These are phyloP conservation scores for Geranomyces michiganensis DNA, from an alignment of 192 early-diverging fungal genomes.

Conservation along the genomic window DNA sequence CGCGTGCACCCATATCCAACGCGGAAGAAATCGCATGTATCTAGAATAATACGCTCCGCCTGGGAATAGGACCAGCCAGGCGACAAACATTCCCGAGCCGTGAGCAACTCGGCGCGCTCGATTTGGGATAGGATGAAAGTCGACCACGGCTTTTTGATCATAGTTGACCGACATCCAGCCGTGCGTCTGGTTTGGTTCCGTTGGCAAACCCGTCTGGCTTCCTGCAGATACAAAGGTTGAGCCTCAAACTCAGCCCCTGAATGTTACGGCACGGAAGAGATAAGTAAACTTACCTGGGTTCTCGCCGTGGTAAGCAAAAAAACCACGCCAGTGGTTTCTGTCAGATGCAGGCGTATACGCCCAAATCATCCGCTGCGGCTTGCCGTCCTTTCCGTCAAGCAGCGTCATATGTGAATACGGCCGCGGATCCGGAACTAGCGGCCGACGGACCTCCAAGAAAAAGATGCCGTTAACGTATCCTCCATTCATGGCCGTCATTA, in stretches of 20 bases:
- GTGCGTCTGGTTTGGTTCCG: conserved; percentile 10
- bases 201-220: conserved; percentile 12
- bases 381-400: not conserved
- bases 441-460: conserved; percentile 7
- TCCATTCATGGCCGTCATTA: conserved; percentile 13
- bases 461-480: conserved; percentile 20
- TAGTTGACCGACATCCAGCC: conserved; percentile 15
- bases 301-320: conserved; percentile 31
- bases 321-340: conserved; percentile 19
- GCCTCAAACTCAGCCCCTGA: no score
- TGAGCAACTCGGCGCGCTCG: conserved; percentile 22
- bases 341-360: conserved; percentile 35
- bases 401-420: conserved; percentile 1
- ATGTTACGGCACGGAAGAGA: no score
- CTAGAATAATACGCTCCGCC: conserved; percentile 39
- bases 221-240: not conserved
- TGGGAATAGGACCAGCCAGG: conserved; percentile 42
- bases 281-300: conserved; percentile 3
- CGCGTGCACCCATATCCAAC: conserved; percentile 41
- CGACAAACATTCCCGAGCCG: conserved; percentile 37
- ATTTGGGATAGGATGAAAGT: not conserved
- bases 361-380: conserved; percentile 30
- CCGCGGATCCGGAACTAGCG: not conserved
- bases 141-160: not conserved
- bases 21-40: conserved; percentile 27